Evolutionary conservation across 495 filamentous ascomycete genomes (phyloP).

Genomic region (Penicillium flavigenum): DNA sequence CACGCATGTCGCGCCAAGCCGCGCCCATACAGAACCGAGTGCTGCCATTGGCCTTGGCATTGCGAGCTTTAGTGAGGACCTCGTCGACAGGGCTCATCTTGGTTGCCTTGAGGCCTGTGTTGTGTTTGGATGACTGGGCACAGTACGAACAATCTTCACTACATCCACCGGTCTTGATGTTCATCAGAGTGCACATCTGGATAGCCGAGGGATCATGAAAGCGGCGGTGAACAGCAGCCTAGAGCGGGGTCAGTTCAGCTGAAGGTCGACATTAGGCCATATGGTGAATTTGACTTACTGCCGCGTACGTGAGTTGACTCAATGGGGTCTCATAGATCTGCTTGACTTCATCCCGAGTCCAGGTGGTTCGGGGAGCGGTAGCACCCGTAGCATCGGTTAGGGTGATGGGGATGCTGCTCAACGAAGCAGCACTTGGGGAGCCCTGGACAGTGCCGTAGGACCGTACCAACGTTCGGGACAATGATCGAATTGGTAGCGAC

Average conservation of each 20-base stretch:
- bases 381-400: constrained; percentile 58
- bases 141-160: constrained; percentile 88
- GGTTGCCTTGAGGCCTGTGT: constrained; percentile 73
- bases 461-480: constrained; percentile 31
- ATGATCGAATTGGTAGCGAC: constrained; percentile 33
- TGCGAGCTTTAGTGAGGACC: constrained; percentile 69
- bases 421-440: constrained; percentile 33
- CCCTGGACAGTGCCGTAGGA: constrained; percentile 49
- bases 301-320: constrained; percentile 70
- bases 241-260: constrained; percentile 1
- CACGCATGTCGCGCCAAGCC: constrained; percentile 88
- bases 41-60: constrained; percentile 75
- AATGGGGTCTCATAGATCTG: constrained; percentile 75
- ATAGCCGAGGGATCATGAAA: constrained; percentile 78
- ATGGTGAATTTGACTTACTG: constrained; percentile 52
- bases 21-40: constrained; percentile 92
- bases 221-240: constrained; percentile 73
- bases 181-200: constrained; percentile 89
- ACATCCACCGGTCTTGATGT: constrained; percentile 92
- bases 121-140: constrained; percentile 77
- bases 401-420: constrained; percentile 37
- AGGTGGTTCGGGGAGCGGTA: constrained; percentile 60
- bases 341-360: constrained; percentile 75
- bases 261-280: neutral
- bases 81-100: constrained; percentile 75